These are phyloP conservation scores for Hypoxylon lenormandii DNA, from an alignment of 495 filamentous ascomycete genomes.

Conservation along the genomic window DNA sequence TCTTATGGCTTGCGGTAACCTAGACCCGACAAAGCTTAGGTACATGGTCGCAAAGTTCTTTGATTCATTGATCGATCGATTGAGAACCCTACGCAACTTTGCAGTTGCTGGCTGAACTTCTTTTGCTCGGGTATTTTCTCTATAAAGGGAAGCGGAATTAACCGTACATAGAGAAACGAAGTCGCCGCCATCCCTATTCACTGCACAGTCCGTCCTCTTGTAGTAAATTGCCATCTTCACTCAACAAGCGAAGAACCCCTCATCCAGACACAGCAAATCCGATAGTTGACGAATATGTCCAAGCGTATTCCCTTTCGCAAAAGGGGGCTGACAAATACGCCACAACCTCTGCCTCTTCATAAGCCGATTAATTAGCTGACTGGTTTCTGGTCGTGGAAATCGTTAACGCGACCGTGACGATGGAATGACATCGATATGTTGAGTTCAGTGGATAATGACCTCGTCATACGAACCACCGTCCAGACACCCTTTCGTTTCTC, in stretches of 20 bases:
- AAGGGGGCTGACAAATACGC: background rate
- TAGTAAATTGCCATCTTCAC: background rate
- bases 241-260: background rate
- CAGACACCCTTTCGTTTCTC: background rate
- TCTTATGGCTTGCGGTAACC: background rate
- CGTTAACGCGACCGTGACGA: background rate
- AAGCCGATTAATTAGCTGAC: background rate
- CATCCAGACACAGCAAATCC: background rate
- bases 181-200: background rate
- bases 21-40: background rate
- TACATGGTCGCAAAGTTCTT: background rate
- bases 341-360: constrained; percentile 1
- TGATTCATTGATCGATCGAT: background rate
- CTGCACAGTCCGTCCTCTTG: background rate
- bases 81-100: constrained; percentile 10
- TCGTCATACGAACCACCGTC: background rate
- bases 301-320: background rate
- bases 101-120: constrained; percentile 19
- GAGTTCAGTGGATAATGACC: constrained; percentile 3
- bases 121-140: constrained; percentile 44
- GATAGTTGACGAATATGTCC: constrained; percentile 8
- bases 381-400: background rate
- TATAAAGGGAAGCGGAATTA: constrained; percentile 22
- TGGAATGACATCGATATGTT: constrained; percentile 1
- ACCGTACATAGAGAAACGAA: constrained; percentile 33